Conservation (phyloP, 805 yeast species). For the Candida gorgasii region DNA sequence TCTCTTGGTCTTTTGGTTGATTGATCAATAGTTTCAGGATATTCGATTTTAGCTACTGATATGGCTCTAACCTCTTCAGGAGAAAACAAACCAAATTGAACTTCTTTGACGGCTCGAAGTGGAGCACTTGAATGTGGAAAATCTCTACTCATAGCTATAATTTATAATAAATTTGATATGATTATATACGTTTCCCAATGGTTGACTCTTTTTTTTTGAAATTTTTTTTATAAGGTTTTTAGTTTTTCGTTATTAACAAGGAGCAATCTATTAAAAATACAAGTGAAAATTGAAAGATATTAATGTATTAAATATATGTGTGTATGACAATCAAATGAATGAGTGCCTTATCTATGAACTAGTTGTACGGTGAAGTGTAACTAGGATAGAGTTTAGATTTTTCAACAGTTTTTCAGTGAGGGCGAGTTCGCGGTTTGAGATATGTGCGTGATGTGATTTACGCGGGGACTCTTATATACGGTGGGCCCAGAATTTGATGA, state of each 20-base stretch:
- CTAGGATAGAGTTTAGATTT: slow-evolving; percentile 5
- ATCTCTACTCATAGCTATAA: slow-evolving; percentile 41
- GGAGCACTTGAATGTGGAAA: slow-evolving; percentile 98
- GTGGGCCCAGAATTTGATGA: too few relatives aligned
- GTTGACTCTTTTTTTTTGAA: slow-evolving; percentile 8
- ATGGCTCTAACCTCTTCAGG: slow-evolving; percentile 97
- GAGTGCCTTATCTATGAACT: slow-evolving; percentile 24
- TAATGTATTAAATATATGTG: slow-evolving; percentile 1
- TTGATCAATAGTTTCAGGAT: slow-evolving; percentile 99
- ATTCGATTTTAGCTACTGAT: slow-evolving; percentile 96
- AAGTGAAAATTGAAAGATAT: slow-evolving; percentile 8
- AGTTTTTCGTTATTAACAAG: slow-evolving; percentile 6
- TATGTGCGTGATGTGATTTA: slow-evolving; percentile 9
- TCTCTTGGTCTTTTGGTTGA: slow-evolving; percentile 92
- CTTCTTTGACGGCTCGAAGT: slow-evolving; percentile 94
- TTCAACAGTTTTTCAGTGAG: slow-evolving; percentile 9
- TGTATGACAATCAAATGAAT: slow-evolving; percentile 30
- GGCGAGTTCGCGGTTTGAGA: slow-evolving; percentile 12
- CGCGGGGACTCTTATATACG: slow-evolving; percentile 7
- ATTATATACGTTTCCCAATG: slow-evolving; percentile 12
- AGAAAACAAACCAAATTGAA: slow-evolving; percentile 95
- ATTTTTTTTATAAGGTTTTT: slow-evolving; percentile 7
- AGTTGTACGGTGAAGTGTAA: slow-evolving; percentile 6
- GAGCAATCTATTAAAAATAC: slow-evolving; percentile 13
- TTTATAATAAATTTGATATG: slow-evolving; percentile 7